Conservation (phyloP, 2,329 filamentous ascomycete species). For the Aspergillus udagawae region DNA sequence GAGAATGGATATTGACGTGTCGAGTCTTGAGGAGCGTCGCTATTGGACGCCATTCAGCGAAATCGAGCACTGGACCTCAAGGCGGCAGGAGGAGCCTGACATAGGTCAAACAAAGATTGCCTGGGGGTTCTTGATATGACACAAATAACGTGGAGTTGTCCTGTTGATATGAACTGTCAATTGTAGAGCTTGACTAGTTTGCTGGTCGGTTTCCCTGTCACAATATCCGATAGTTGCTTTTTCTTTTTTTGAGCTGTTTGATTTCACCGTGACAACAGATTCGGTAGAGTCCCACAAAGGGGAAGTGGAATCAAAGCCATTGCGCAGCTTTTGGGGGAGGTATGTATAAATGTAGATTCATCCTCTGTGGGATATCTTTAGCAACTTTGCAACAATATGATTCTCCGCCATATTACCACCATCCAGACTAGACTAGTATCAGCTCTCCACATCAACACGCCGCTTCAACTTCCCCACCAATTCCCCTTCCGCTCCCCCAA, state of each 20-base stretch:
- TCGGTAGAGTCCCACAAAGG: not conserved
- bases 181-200: not conserved
- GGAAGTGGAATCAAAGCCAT: not conserved
- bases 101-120: not conserved
- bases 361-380: not conserved
- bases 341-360: not conserved
- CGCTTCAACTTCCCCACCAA: slow-evolving; percentile 23
- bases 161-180: not conserved
- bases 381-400: not conserved
- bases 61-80: not conserved
- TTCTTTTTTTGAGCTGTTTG: not conserved
- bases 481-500: slow-evolving; percentile 19
- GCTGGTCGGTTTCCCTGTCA: not conserved
- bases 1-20: slow-evolving; percentile 18
- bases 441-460: slow-evolving; percentile 5
- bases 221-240: not conserved
- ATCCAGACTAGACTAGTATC: too few species aligned
- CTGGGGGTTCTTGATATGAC: not conserved
- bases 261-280: not conserved
- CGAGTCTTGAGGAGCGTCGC: not conserved
- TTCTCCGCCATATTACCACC: not conserved
- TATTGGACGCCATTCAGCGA: not conserved
- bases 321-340: not conserved
- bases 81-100: not conserved
- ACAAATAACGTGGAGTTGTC: not conserved